Evolutionary conservation across 2,329 filamentous ascomycete species (phyloP), one percentile per base, ranked within the genome.

Genomic region (Polytolypa hystricis): DNA sequence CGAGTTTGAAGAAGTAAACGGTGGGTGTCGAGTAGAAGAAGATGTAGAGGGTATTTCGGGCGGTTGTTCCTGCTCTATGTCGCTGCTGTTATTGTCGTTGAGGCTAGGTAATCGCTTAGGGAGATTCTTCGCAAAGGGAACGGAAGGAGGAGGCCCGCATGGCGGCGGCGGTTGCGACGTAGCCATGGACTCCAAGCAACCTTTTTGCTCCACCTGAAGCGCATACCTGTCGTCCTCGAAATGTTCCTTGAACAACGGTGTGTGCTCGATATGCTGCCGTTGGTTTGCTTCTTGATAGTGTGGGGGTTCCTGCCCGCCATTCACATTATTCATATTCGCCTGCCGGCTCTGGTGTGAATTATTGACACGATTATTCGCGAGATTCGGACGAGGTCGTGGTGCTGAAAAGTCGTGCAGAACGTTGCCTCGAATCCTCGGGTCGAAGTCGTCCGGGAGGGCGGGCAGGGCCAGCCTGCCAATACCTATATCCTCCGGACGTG

Each of bases 341-440:
- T 30, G 26, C 27, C 19, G 27, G n/a, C 21, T 25, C 14, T 30
- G 28, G 14, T 30, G 15, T n/a, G 11, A 16, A 30, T 8, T 37
- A 30, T 42, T 41, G n/a, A n/a, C n/a, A n/a, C n/a, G n/a, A n/a
- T n/a, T n/a, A 28, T 41, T 42, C 20, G 47, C 43, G n/a, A 58
- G 38, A 43, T 60, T 57, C 6, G 56, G 53, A 37, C 67, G 65
- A 28, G 65, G 58, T 35, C 73, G 62, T 4, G 75, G 76, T 3
- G 70, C 72, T 33, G 73, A 77, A 52, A 79, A 80, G 47, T 80
- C 76, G 56, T 80, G 75, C 1, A 79, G 66, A 15, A 74, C 68
- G 33, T 71, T 76, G 12, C 75, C 76, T 35, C 72, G 67, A 40
- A 79, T 79, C 36, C 74, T 65, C 9, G 74, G 74, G 46, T 78